Evolutionary conservation across 805 yeast species (phyloP).

Genomic region (Vanderwaltozyma tropicalis): DNA sequence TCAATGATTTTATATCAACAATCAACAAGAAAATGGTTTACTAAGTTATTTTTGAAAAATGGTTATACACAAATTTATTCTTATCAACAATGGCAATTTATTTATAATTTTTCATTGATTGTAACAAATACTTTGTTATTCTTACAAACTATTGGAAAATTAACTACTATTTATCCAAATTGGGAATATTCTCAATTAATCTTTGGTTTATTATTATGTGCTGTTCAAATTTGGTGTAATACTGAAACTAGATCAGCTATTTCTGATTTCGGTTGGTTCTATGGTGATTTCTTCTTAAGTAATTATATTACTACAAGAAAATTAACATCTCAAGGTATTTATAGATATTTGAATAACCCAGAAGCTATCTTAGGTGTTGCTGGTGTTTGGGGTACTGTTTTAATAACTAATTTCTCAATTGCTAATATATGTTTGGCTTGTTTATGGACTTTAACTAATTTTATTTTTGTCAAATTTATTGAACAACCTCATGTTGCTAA

Average conservation of each 20-base stretch:
- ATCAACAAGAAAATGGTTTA: slow-evolving; percentile 50
- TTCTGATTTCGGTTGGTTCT: slow-evolving; percentile 85
- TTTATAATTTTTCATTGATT: slow-evolving; percentile 43
- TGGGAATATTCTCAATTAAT: slow-evolving; percentile 34
- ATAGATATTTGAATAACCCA: slow-evolving; percentile 73
- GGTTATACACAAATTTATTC: slow-evolving; percentile 58
- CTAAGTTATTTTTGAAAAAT: slow-evolving; percentile 51
- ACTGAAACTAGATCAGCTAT: slow-evolving; percentile 56
- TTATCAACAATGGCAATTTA: slow-evolving; percentile 60
- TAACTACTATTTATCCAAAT: slow-evolving; percentile 13
- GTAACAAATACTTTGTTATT: slow-evolving; percentile 47
- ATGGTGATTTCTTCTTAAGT: slow-evolving; percentile 72
- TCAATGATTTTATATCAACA: slow-evolving; percentile 47
- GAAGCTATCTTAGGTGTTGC: slow-evolving; percentile 70
- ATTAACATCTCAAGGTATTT: slow-evolving; percentile 69
- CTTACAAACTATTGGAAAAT: slow-evolving; percentile 29
- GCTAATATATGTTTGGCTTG: slow-evolving; percentile 41
- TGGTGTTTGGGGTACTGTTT: slow-evolving; percentile 65
- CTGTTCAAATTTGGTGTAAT: slow-evolving; percentile 61
- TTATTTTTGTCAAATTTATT: slow-evolving; percentile 58
- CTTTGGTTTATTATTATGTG: slow-evolving; percentile 44
- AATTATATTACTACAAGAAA: slow-evolving; percentile 37
- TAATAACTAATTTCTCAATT: slow-evolving; percentile 45
- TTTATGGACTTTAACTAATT: slow-evolving; percentile 57
- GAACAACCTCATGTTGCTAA: slow-evolving; percentile 72